Evolutionary conservation across 2,329 filamentous ascomycete species (phyloP).

Genomic region (Thelonectria olida): DNA sequence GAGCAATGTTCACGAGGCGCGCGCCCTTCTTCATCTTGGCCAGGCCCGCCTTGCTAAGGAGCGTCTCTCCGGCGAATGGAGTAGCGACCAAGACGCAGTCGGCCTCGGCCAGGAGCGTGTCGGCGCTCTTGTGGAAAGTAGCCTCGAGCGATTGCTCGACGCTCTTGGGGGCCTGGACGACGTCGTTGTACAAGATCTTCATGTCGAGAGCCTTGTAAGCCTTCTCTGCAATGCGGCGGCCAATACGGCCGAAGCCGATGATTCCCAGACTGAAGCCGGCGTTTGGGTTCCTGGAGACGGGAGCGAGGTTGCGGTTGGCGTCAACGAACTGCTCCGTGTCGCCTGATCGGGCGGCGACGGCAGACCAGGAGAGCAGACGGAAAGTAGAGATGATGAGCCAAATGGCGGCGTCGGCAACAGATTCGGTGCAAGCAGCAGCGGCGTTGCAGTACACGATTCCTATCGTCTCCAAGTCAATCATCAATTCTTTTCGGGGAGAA

Average conservation of each 20-base stretch:
- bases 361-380: slow-evolving; percentile 38
- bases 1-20: slow-evolving; percentile 76
- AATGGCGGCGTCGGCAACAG: slow-evolving; percentile 38
- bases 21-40: slow-evolving; percentile 76
- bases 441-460: slow-evolving; percentile 40
- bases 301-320: slow-evolving; percentile 35
- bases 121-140: slow-evolving; percentile 32
- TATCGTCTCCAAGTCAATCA: slow-evolving; percentile 10
- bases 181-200: slow-evolving; percentile 42
- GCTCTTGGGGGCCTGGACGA: slow-evolving; percentile 31
- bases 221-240: slow-evolving; percentile 38
- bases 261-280: slow-evolving; percentile 38
- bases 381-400: slow-evolving; percentile 42
- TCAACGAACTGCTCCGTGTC: slow-evolving; percentile 37
- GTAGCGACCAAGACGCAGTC: slow-evolving; percentile 39
- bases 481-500: background rate
- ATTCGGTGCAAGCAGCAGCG: slow-evolving; percentile 39
- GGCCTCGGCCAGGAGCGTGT: slow-evolving; percentile 35
- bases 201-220: slow-evolving; percentile 40
- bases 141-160: slow-evolving; percentile 28
- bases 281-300: slow-evolving; percentile 36
- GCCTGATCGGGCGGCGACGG: slow-evolving; percentile 36
- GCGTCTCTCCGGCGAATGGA: slow-evolving; percentile 33
- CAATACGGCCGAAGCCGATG: slow-evolving; percentile 39
- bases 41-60: slow-evolving; percentile 62